These are phyloP conservation scores for Beauveria brongniartii DNA, from an alignment of 2,329 filamentous ascomycete species.

Conservation along the genomic window DNA sequence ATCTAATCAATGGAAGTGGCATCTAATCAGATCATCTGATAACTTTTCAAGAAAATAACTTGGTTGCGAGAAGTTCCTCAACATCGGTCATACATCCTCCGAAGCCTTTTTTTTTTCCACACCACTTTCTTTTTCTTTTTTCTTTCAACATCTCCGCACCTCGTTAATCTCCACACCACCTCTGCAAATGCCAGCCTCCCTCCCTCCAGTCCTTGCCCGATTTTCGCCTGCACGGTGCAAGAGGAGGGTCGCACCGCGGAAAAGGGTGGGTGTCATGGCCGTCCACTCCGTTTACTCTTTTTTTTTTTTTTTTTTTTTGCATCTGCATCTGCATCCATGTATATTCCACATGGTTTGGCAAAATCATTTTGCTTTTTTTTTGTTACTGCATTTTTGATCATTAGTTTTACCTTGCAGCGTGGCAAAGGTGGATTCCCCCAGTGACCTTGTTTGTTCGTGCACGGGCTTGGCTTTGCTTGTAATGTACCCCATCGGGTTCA, in stretches of 20 bases:
- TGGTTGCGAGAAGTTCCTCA: too few species aligned
- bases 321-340: neutral
- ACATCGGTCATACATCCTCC: too few species aligned
- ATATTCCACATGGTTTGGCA: neutral
- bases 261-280: neutral
- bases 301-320: neutral
- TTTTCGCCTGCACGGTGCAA: neutral
- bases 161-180: neutral
- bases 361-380: too few species aligned
- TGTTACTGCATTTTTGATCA: neutral
- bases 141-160: neutral
- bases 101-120: neutral
- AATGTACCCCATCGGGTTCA: neutral
- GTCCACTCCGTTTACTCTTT: neutral
- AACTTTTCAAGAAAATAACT: slow-evolving; percentile 6
- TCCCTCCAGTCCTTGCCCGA: neutral
- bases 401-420: neutral
- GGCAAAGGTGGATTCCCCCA: neutral
- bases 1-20: slow-evolving; percentile 15
- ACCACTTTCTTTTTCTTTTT: neutral
- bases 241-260: neutral
- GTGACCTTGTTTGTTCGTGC: neutral
- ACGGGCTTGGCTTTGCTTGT: neutral
- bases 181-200: neutral
- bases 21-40: slow-evolving; percentile 21